These are phyloP conservation scores for Phytophthora aleatoria DNA, from an alignment of 352 stramenopile species.

Conservation along the genomic window DNA sequence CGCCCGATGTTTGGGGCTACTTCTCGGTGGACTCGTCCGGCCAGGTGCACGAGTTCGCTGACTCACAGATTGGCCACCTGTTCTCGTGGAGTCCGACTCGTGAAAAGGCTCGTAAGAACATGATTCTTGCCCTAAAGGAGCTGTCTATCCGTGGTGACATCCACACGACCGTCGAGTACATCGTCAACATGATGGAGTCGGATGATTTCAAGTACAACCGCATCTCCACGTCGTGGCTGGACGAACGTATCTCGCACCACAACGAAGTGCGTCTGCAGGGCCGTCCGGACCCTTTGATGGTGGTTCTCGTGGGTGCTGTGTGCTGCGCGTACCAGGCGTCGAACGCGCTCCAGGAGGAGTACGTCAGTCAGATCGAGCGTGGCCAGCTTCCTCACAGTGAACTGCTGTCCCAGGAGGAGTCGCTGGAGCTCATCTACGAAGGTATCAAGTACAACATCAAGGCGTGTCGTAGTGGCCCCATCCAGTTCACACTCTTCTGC, in stretches of 20 bases:
- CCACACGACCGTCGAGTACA: constrained; percentile 99
- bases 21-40: constrained; percentile 99
- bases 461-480: constrained; percentile 90
- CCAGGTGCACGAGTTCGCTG: constrained; percentile 99
- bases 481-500: constrained; percentile 92
- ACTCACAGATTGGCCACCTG: constrained; percentile 99
- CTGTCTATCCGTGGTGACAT: constrained; percentile 99
- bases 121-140: constrained; percentile 99
- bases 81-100: constrained; percentile 97
- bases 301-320: constrained; percentile 89
- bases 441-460: constrained; percentile 98
- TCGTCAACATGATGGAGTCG: constrained; percentile 98
- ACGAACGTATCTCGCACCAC: constrained; percentile 96
- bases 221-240: constrained; percentile 99
- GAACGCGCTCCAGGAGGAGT: constrained; percentile 73
- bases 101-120: constrained; percentile 97
- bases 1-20: constrained; percentile 99
- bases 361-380: constrained; percentile 83
- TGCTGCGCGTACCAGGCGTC: constrained; percentile 86
- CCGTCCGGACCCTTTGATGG: constrained; percentile 81
- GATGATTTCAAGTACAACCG: constrained; percentile 98
- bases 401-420: constrained; percentile 83
- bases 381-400: constrained; percentile 93
- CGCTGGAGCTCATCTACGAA: constrained; percentile 99
- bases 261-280: constrained; percentile 89